Percentiles rank a stretch among this genome's conserved stretches.
phyloP scores from a whole-genome alignment of 2,329 filamentous ascomycete species.

The Bertia moriformis region DNA sequence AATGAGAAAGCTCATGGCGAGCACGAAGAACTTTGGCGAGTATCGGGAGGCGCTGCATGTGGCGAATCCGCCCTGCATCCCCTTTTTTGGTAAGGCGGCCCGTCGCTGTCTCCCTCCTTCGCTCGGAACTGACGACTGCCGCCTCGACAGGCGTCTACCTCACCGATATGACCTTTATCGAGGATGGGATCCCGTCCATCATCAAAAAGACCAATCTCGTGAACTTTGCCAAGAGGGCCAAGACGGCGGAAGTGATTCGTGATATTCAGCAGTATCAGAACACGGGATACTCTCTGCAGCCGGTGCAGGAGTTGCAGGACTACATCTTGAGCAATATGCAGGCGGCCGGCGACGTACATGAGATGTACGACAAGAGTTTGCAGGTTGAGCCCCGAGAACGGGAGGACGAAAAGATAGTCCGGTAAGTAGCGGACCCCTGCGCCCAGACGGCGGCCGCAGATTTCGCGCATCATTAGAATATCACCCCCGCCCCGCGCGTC shows the following conservation, averaged over 20 bases:
- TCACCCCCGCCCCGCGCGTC: slow-evolving; percentile 3
- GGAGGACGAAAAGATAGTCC: slow-evolving; percentile 98
- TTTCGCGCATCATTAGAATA: slow-evolving; percentile 3
- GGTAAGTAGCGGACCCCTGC: slow-evolving; percentile 64
- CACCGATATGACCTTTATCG: slow-evolving; percentile 94
- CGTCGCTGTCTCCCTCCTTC: slow-evolving; percentile 1
- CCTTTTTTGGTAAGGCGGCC: slow-evolving; percentile 68
- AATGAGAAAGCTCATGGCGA: slow-evolving; percentile 90
- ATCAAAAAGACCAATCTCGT: slow-evolving; percentile 94
- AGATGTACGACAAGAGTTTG: slow-evolving; percentile 98
- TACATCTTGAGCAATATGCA: slow-evolving; percentile 97
- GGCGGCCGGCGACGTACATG: slow-evolving; percentile 85
- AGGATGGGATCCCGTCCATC: slow-evolving; percentile 90
- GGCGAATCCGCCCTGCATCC: slow-evolving; percentile 91
- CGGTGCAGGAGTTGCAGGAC: slow-evolving; percentile 83
- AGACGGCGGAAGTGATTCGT: slow-evolving; percentile 94
- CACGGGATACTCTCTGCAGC: slow-evolving; percentile 81
- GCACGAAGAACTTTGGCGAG: slow-evolving; percentile 94
- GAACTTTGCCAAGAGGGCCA: slow-evolving; percentile 95
- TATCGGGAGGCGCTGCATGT: slow-evolving; percentile 86
- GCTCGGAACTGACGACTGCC: slow-evolving; percentile 1
- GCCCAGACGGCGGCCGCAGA: slow-evolving; percentile 4
- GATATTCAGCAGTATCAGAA: slow-evolving; percentile 99
- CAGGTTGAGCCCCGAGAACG: slow-evolving; percentile 85
- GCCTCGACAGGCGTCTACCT: slow-evolving; percentile 65